phyloP scores from a whole-genome alignment of 2,329 filamentous ascomycete species.

The Cryphonectria radicalis region DNA sequence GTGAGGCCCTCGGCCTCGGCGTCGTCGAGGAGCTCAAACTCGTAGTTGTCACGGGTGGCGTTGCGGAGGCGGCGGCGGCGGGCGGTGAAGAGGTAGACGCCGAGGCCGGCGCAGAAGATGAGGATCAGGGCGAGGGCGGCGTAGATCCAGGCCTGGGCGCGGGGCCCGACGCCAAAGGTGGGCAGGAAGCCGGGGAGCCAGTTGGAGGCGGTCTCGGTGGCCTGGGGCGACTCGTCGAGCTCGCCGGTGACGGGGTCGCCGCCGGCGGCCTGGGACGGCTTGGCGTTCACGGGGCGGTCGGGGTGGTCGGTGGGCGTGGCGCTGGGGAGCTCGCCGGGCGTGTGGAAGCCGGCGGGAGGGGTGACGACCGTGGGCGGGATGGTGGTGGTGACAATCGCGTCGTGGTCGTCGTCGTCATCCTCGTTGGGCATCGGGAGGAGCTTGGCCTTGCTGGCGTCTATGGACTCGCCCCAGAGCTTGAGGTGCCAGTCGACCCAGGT shows the following conservation, averaged over 20 bases:
- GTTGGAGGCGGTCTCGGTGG: slow-evolving; percentile 51
- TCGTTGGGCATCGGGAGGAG: slow-evolving; percentile 81
- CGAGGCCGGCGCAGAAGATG: slow-evolving; percentile 79
- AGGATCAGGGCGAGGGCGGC: slow-evolving; percentile 83
- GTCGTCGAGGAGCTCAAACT: slow-evolving; percentile 90
- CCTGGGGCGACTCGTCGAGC: slow-evolving; percentile 35
- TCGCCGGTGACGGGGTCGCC: slow-evolving; percentile 37
- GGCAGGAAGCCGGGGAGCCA: slow-evolving; percentile 87
- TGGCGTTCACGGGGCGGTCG: slow-evolving; percentile 62
- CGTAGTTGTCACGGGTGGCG: slow-evolving; percentile 80
- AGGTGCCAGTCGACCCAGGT: slow-evolving; percentile 90
- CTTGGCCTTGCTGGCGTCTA: slow-evolving; percentile 73
- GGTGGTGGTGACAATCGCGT: slow-evolving; percentile 66
- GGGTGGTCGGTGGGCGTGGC: slow-evolving; percentile 64
- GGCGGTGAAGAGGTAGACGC: slow-evolving; percentile 80
- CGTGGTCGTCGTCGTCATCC: slow-evolving; percentile 82
- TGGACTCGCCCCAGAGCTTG: slow-evolving; percentile 89
- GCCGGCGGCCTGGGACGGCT: slow-evolving; percentile 41
- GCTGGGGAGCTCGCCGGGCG: slow-evolving; percentile 37
- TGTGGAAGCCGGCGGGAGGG: slow-evolving; percentile 52
- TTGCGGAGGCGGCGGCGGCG: slow-evolving; percentile 77
- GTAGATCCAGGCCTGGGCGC: slow-evolving; percentile 92
- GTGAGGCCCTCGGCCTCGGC: slow-evolving; percentile 67
- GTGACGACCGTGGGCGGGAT: slow-evolving; percentile 66
- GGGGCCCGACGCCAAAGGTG: slow-evolving; percentile 84